Percentiles rank a stretch among this genome's conserved stretches.
Evolutionary conservation across 2,329 filamentous ascomycete species (phyloP).

Genomic region (Coniella lustricola): DNA sequence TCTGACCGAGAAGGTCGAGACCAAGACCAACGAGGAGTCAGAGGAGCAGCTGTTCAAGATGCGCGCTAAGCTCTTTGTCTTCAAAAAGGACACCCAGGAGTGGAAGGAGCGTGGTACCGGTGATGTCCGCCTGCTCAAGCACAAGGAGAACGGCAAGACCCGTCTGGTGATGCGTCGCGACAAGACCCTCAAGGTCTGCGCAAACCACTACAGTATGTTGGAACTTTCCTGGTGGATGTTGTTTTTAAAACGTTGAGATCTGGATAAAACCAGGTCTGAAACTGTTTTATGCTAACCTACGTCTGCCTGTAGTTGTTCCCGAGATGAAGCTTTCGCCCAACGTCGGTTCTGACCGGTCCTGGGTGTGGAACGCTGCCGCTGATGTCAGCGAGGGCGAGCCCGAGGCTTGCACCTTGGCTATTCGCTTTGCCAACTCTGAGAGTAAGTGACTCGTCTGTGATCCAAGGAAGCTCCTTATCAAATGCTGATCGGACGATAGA

Average conservation of each 20-base stretch:
- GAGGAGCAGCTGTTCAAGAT: conserved; percentile 99
- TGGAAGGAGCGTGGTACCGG: conserved; percentile 99
- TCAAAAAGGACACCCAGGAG: conserved; percentile 82
- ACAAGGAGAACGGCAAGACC: conserved; percentile 98
- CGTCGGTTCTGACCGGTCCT: conserved; percentile 94
- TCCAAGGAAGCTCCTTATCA: neutral
- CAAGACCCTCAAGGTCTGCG: conserved; percentile 99
- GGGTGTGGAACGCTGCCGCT: conserved; percentile 98
- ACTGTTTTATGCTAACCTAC: no score
- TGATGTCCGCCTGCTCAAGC: conserved; percentile 92
- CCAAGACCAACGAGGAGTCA: conserved; percentile 95
- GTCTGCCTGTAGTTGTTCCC: conserved; percentile 65
- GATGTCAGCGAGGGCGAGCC: conserved; percentile 98
- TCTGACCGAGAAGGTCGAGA: conserved; percentile 93
- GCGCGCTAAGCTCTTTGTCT: conserved; percentile 99
- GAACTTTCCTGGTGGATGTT: neutral
- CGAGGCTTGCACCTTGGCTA: conserved; percentile 91
- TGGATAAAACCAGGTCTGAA: no score
- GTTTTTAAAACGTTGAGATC: no score
- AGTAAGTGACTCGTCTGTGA: conserved; percentile 53
- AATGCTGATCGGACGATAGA: conserved; percentile 48
- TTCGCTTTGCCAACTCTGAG: conserved; percentile 95
- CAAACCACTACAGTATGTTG: conserved; percentile 93
- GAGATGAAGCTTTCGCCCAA: conserved; percentile 99
- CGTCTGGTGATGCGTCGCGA: conserved; percentile 97